Conservation (phyloP, 176 grass and related monocot species). For the Avena eriantha region DNA sequence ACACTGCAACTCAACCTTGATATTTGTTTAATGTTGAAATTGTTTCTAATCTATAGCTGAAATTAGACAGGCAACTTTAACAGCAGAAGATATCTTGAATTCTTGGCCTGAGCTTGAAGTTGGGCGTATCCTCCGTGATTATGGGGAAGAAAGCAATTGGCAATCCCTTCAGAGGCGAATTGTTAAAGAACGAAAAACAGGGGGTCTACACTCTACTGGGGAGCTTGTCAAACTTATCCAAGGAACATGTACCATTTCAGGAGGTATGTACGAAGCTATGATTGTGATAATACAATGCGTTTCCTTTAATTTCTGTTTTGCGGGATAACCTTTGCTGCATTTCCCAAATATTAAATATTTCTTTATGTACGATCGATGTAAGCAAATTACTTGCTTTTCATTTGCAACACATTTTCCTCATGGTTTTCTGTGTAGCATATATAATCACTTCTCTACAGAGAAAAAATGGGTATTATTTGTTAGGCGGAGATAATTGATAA, state of each 20-base stretch:
- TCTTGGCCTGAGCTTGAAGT: constrained; percentile 88
- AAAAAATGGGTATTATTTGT: neutral
- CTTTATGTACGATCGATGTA: neutral
- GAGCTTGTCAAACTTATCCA: constrained; percentile 81
- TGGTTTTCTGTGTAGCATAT: neutral
- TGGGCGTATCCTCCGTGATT: constrained; percentile 82
- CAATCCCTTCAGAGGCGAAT: constrained; percentile 79
- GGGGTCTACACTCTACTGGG: constrained; percentile 62
- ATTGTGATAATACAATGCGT: neutral
- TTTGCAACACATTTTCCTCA: constrained; percentile 23
- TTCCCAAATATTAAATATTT: neutral
- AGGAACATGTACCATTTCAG: constrained; percentile 54
- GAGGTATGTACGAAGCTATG: constrained; percentile 49
- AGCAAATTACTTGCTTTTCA: neutral
- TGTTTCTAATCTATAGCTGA: constrained; percentile 40
- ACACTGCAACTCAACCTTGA: neutral
- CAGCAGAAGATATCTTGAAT: constrained; percentile 90
- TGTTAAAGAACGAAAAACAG: constrained; percentile 52
- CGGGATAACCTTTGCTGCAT: neutral
- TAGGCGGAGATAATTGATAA: neutral
- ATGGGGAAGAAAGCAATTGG: constrained; percentile 95
- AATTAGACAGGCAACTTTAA: constrained; percentile 75
- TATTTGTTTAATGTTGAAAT: neutral
- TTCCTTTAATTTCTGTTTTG: neutral
- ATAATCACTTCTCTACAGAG: neutral